A percentile compares a stretch with the other conserved stretches of the same genome.
Evolutionary conservation across 148 eudicot species (phyloP).

Genomic region (Camellia lanceoleosa): DNA sequence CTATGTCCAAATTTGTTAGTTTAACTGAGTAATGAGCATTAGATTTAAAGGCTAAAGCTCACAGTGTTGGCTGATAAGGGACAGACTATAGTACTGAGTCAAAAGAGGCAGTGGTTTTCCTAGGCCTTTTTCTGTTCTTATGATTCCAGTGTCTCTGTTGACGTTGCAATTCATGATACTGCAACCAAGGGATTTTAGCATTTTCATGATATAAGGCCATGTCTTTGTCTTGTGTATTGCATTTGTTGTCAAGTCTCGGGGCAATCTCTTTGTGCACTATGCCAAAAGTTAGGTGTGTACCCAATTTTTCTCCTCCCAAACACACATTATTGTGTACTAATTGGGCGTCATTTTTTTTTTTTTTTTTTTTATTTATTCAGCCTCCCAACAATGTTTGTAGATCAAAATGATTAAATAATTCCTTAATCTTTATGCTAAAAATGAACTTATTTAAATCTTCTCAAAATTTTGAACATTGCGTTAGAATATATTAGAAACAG

Average conservation of each 20-base stretch:
- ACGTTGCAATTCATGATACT: neutral
- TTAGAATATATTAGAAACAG: neutral
- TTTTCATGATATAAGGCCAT: constrained; percentile 2
- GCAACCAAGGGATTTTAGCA: neutral
- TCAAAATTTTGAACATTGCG: neutral
- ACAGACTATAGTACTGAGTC: neutral
- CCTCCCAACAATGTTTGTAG: neutral
- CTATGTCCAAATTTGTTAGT: neutral
- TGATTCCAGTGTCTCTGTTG: neutral
- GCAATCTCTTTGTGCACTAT: no score
- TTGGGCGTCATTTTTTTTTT: no score
- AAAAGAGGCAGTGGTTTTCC: neutral
- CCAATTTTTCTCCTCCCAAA: no score
- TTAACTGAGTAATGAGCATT: neutral
- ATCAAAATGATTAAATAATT: neutral
- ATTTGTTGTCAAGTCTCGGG: neutral
- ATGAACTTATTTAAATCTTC: neutral
- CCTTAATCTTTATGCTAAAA: neutral
- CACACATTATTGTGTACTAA: no score
- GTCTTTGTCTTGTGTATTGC: neutral
- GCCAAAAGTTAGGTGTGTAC: no score
- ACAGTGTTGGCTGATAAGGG: neutral
- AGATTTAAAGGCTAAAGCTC: neutral
- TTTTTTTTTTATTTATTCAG: neutral
- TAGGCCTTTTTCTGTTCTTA: constrained; percentile 8